phyloP scores from a whole-genome alignment of 2,329 filamentous ascomycete genomes.

The Daldinia eschscholtzii region DNA sequence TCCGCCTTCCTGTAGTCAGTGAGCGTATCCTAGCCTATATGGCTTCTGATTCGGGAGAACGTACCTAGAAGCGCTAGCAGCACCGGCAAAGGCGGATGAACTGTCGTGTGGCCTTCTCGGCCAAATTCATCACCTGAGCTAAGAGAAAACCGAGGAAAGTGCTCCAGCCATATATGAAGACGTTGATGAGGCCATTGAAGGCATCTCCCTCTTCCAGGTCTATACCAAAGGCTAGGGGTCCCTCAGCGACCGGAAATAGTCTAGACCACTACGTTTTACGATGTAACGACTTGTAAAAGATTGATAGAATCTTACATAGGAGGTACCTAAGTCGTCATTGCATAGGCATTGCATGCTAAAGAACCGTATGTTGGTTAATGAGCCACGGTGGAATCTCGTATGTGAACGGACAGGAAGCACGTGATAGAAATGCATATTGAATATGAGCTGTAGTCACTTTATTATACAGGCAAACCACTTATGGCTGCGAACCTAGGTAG shows the following conservation, averaged over 20 bases:
- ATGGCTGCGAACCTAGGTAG: background rate
- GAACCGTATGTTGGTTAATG: background rate
- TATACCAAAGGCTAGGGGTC: slow-evolving; percentile 8
- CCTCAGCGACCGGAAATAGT: slow-evolving; percentile 15
- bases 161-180: slow-evolving; percentile 23
- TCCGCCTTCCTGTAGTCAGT: slow-evolving; percentile 12
- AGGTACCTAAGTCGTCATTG: background rate
- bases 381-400: background rate
- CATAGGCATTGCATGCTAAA: background rate
- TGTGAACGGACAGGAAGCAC: background rate
- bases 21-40: slow-evolving; percentile 4
- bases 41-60: background rate
- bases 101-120: background rate
- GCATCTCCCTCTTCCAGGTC: background rate
- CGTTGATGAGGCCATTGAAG: slow-evolving; percentile 1
- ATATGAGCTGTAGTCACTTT: background rate
- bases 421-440: background rate
- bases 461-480: background rate
- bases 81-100: slow-evolving; percentile 12
- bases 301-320: background rate
- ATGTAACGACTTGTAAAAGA: slow-evolving; percentile 5
- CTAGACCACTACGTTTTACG: background rate
- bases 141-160: slow-evolving; percentile 16
- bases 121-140: slow-evolving; percentile 4
- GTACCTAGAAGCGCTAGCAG: slow-evolving; percentile 13